Percentiles rank a stretch among this genome's conserved stretches.
phyloP scores from a whole-genome alignment of 345 rosid species.

The Schrenkiella parvula region DNA sequence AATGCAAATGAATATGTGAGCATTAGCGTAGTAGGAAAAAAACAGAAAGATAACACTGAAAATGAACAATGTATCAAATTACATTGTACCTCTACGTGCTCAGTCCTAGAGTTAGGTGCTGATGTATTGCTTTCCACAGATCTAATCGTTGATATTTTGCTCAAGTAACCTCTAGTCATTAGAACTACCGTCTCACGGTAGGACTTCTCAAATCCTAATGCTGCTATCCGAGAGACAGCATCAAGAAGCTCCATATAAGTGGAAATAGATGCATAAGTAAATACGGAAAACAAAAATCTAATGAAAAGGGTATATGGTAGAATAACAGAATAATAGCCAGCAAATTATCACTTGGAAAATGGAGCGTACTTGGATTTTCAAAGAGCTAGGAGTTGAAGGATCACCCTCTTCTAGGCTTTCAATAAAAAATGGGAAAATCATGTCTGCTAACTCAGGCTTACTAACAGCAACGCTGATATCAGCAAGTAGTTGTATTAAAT shows the following conservation, averaged over 20 bases:
- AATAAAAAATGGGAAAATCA: conserved; percentile 71
- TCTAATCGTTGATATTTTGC: conserved; percentile 64
- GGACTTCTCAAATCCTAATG: conserved; percentile 97
- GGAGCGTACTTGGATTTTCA: conserved; percentile 60
- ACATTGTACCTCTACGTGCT: conserved; percentile 77
- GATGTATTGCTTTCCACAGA: conserved; percentile 81
- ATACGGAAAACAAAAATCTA: conserved; percentile 24
- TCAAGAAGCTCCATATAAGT: conserved; percentile 77
- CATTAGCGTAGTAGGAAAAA: conserved; percentile 33
- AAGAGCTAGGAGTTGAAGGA: conserved; percentile 60
- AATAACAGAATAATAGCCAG: conserved; percentile 4
- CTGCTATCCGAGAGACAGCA: conserved; percentile 94
- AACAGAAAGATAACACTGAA: background rate
- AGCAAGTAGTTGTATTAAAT: conserved; percentile 67
- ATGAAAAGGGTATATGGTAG: conserved; percentile 7
- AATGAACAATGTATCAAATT: conserved; percentile 13
- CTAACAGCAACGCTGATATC: conserved; percentile 66
- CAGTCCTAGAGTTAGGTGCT: conserved; percentile 78
- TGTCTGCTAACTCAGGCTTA: conserved; percentile 79
- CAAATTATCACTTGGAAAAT: conserved; percentile 30
- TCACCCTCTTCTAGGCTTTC: conserved; percentile 88
- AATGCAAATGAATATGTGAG: conserved; percentile 53
- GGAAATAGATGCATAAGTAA: conserved; percentile 27
- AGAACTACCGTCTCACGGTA: conserved; percentile 96
- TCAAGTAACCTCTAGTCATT: conserved; percentile 90